Evolutionary conservation across 306 rosid genomes (phyloP).

Genomic region (Luffa aegyptiaca): DNA sequence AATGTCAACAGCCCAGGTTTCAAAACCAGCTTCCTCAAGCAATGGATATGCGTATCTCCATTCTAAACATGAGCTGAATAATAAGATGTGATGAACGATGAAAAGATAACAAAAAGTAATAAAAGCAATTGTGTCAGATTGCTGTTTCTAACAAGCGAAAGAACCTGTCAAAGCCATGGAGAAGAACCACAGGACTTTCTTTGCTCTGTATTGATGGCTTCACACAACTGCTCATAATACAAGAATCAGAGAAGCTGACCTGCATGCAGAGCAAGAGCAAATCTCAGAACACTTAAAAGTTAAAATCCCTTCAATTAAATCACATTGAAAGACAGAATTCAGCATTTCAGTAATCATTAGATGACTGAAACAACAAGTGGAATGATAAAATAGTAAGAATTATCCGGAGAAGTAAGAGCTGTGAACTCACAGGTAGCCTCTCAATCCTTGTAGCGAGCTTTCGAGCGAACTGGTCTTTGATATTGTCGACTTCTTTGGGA

Average conservation of each 20-base stretch:
- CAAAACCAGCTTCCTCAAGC: constrained; percentile 75
- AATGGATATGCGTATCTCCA: constrained; percentile 83
- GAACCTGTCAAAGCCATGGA: constrained; percentile 90
- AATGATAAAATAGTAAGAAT: not conserved
- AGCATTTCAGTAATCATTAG: not conserved
- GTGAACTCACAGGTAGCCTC: constrained; percentile 56
- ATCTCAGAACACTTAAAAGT: not conserved
- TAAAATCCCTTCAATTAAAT: not conserved
- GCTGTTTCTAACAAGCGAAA: not conserved
- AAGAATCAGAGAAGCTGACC: constrained; percentile 48
- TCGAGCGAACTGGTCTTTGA: constrained; percentile 65
- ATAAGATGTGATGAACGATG: constrained; percentile 26
- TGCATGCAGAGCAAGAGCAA: constrained; percentile 12
- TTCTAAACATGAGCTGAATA: constrained; percentile 91
- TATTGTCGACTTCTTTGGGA: constrained; percentile 46
- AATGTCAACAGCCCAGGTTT: constrained; percentile 92
- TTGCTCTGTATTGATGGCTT: constrained; percentile 49
- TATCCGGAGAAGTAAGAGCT: not conserved
- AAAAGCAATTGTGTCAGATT: not conserved
- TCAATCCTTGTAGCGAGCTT: constrained; percentile 58
- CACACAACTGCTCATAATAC: constrained; percentile 82
- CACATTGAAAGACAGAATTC: not conserved
- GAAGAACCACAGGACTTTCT: constrained; percentile 72
- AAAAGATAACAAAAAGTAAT: constrained; percentile 7
- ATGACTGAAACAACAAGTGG: not conserved